Evolutionary conservation across 371 early-diverging fungal genomes (phyloP).

Genomic region (Lichtheimia corymbifera): DNA sequence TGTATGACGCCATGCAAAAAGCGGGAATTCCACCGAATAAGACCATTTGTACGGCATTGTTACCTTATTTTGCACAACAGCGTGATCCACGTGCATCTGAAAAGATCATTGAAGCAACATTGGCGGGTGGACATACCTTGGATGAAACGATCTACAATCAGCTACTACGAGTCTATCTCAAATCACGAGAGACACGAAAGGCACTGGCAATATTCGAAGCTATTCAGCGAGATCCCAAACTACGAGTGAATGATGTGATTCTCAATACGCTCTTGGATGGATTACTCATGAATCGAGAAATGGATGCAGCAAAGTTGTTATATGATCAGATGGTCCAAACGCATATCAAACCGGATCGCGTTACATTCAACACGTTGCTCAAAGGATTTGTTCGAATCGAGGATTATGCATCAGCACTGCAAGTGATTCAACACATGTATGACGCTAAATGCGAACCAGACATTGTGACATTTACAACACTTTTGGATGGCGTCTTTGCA

Average conservation of each 20-base stretch:
- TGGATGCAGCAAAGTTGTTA: conserved; percentile 30
- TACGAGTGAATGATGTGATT: conserved; percentile 36
- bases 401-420: conserved; percentile 23
- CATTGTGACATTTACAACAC: conserved; percentile 43
- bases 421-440: conserved; percentile 44
- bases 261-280: conserved; percentile 53
- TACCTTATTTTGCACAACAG: conserved; percentile 32
- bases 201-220: conserved; percentile 39
- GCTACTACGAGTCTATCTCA: conserved; percentile 47
- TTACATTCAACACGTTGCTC: conserved; percentile 54
- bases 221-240: conserved; percentile 28
- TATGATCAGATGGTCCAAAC: conserved; percentile 37
- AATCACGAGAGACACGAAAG: conserved; percentile 21
- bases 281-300: conserved; percentile 38
- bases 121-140: conserved; percentile 26
- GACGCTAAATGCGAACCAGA: conserved; percentile 35
- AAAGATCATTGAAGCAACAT: conserved; percentile 25
- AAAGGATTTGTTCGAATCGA: conserved; percentile 32
- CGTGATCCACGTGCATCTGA: conserved; percentile 34
- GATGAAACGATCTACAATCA: conserved; percentile 39
- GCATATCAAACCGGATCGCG: conserved; percentile 37
- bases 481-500: conserved; percentile 43
- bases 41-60: conserved; percentile 29
- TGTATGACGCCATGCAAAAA: conserved; percentile 38
- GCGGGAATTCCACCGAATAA: conserved; percentile 27